A percentile compares a stretch with the other conserved stretches of the same genome.
phyloP scores from a whole-genome alignment of 148 eudicot genomes.

The Heliamphora exappendiculata region DNA sequence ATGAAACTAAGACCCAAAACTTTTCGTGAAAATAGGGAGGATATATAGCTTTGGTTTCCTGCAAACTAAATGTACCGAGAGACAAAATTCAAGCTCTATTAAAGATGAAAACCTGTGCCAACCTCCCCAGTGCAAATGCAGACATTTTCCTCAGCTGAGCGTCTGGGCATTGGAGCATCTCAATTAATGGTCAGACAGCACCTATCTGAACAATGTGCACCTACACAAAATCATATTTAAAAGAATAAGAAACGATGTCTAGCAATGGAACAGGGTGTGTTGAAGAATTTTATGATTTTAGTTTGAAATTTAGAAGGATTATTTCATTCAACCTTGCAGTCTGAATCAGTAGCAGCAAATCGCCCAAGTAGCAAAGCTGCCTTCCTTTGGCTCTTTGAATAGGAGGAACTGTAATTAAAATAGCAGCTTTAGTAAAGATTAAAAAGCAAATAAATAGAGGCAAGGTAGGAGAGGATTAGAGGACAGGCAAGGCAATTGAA shows the following conservation, averaged over 20 bases:
- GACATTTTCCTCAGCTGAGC: slow-evolving; percentile 78
- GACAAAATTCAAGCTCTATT: background rate
- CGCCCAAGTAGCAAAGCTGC: slow-evolving; percentile 96
- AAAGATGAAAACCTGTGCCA: slow-evolving; percentile 64
- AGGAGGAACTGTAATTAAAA: slow-evolving; percentile 54
- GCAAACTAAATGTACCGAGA: background rate
- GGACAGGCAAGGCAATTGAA: background rate
- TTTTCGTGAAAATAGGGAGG: background rate
- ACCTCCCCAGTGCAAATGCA: slow-evolving; percentile 90
- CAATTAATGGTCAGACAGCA: slow-evolving; percentile 78
- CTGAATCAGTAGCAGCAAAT: slow-evolving; percentile 92
- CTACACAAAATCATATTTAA: slow-evolving; percentile 24
- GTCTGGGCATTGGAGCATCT: slow-evolving; percentile 79
- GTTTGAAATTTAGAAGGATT: background rate
- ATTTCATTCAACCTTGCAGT: slow-evolving; percentile 66
- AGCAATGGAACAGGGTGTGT: background rate
- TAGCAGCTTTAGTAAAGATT: background rate
- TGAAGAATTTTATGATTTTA: background rate
- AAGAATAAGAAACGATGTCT: background rate
- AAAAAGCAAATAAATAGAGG: background rate
- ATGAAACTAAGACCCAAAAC: background rate
- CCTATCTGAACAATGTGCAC: slow-evolving; percentile 95
- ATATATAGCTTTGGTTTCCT: background rate
- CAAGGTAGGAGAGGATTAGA: background rate
- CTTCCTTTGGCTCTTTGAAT: slow-evolving; percentile 87